phyloP scores from a whole-genome alignment of 2,329 filamentous ascomycete genomes.

The Metarhizium album region DNA sequence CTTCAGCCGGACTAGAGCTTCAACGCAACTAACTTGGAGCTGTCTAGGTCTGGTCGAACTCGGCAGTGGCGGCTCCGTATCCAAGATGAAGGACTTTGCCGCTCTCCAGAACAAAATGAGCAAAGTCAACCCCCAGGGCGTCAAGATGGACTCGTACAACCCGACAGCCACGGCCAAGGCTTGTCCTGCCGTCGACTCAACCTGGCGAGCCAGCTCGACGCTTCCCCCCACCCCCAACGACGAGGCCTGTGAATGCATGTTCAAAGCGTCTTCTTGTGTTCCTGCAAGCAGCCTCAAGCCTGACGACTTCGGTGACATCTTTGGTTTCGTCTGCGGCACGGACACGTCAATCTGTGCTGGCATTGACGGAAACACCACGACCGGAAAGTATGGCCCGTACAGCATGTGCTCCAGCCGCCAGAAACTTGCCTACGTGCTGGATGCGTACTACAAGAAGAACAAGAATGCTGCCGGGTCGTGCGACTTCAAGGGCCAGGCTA shows the following conservation, averaged over 20 bases:
- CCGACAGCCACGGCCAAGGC: slow-evolving; percentile 61
- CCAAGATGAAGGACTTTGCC: slow-evolving; percentile 63
- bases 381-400: slow-evolving; percentile 56
- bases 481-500: slow-evolving; percentile 58
- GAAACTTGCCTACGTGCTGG: slow-evolving; percentile 63
- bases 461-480: slow-evolving; percentile 45
- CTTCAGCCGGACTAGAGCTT: not conserved
- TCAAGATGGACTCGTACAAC: slow-evolving; percentile 57
- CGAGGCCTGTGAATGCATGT: slow-evolving; percentile 79
- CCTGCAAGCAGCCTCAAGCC: slow-evolving; percentile 46
- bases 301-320: slow-evolving; percentile 57
- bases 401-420: slow-evolving; percentile 62
- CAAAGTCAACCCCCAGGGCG: slow-evolving; percentile 54
- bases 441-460: slow-evolving; percentile 58
- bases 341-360: slow-evolving; percentile 49
- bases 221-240: slow-evolving; percentile 78
- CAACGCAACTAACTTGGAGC: not conserved
- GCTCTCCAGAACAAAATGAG: slow-evolving; percentile 60
- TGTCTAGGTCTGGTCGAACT: slow-evolving; percentile 53
- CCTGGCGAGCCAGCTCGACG: slow-evolving; percentile 53
- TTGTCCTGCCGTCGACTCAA: slow-evolving; percentile 56
- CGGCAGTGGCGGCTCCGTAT: slow-evolving; percentile 40
- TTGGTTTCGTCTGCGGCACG: slow-evolving; percentile 61
- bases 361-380: slow-evolving; percentile 42
- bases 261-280: slow-evolving; percentile 60